Base-by-base conservation (phyloP, 1,284 basidiomycete genomes). In the Hemileia vastatrix region DNA sequence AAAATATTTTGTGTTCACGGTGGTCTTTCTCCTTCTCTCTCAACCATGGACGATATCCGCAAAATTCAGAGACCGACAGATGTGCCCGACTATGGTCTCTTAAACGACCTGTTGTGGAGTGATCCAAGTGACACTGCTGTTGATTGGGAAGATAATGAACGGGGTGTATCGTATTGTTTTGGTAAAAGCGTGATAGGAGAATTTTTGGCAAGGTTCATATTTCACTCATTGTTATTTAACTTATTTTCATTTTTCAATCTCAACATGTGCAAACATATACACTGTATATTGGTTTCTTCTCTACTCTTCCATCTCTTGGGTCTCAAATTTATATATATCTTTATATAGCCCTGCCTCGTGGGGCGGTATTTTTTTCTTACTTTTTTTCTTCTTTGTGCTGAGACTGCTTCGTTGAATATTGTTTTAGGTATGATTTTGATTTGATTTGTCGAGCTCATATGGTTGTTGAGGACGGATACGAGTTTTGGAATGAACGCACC, bases 1-100 rank as follows among this genome's bases (percentile, higher is more conserved):
- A 99, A 99, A 81, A 99, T 99, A 74, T 99, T 99, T 78, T 98
- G 94, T 75, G 94, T 99, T 8, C 95, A 99, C 75, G 95, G 95
- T 23, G 95, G 95, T 11, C 83, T 99, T 45, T 96, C 92, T 13
- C 95, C 95, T n/a, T 95, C 91, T 50, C 80, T 98, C 62, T 88
- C 92, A 73, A 87, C 89, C 48, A 98, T 99, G 93, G 95, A 99
- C 66, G 94, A 99, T 78, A 98, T 99, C 77, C 87, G 94, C 75
- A 86, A 92, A 71, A 96, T 99, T 81, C 88, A 93, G 73, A 84
- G 95, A 65, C 95, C 95, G 11, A 97, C 95, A 55, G 95, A 98
- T 76, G 95, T 99, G 11, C 95, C 95, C n/a, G 95, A 98, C 78
- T 98, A 92, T 74, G 95, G 95, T 23, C 82, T 99, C 44, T 82